Percentiles rank a stretch among this genome's conserved stretches.
phyloP scores from a whole-genome alignment of 495 filamentous ascomycete genomes.

The Collariella sp. region DNA sequence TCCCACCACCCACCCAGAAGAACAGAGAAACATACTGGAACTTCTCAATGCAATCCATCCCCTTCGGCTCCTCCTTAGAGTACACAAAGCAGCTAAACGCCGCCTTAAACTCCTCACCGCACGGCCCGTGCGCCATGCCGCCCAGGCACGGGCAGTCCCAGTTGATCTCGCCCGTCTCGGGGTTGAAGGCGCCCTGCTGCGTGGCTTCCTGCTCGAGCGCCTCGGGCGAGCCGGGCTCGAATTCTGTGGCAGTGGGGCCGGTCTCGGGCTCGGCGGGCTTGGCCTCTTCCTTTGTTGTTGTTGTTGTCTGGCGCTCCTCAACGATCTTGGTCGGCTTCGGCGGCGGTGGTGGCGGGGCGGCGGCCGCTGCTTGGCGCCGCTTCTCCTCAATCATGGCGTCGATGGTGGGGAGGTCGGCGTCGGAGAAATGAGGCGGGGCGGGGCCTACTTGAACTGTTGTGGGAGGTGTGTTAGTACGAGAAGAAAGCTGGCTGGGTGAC shows the following conservation, averaged over 20 bases:
- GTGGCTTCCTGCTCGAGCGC: slow-evolving; percentile 71
- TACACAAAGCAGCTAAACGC: slow-evolving; percentile 98
- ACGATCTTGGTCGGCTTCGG: slow-evolving; percentile 16
- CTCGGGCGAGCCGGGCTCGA: slow-evolving; percentile 33
- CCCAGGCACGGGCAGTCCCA: slow-evolving; percentile 98
- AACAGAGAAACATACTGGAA: slow-evolving; percentile 63
- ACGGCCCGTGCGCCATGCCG: slow-evolving; percentile 95
- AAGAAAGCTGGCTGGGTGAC: background rate
- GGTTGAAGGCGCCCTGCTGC: slow-evolving; percentile 88
- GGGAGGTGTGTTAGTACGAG: background rate
- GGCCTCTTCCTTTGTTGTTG: slow-evolving; percentile 14
- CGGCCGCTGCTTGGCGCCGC: slow-evolving; percentile 30
- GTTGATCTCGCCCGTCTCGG: slow-evolving; percentile 98
- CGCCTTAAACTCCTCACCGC: slow-evolving; percentile 85
- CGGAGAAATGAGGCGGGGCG: slow-evolving; percentile 35
- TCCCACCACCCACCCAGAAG: background rate
- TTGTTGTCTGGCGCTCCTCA: background rate
- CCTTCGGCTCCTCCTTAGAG: slow-evolving; percentile 92
- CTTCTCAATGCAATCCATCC: slow-evolving; percentile 95
- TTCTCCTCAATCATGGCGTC: slow-evolving; percentile 46
- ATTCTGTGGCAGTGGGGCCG: slow-evolving; percentile 1
- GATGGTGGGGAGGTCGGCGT: slow-evolving; percentile 41
- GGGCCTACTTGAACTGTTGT: slow-evolving; percentile 24
- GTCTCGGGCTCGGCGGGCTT: slow-evolving; percentile 19
- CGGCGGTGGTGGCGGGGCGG: slow-evolving; percentile 18